Evolutionary conservation across 805 yeast genomes (phyloP), one percentile per base, ranked within the genome.

Genomic region (Starmerella geochares): DNA sequence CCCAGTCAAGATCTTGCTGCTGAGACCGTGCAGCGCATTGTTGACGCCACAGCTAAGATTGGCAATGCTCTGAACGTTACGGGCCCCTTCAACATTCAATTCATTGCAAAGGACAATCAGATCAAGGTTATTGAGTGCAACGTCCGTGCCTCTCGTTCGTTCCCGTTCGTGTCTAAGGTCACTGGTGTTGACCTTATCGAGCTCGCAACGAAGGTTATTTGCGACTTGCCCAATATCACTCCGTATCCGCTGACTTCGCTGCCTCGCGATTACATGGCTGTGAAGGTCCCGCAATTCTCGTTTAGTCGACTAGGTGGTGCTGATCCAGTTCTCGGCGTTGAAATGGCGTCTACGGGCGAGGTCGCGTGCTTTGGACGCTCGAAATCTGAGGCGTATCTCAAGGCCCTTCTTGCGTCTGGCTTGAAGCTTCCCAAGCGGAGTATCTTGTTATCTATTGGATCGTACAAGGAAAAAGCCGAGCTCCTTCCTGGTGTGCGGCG

Each of bases 311-410:
- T 90, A 59, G 85, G 96, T 43, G 97, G 97, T 60, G 97, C 97
- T 49, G 97, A 90, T 67, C 97, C 97, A 48, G 87, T 90, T 54
- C 74, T 90, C 58, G 97, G 97, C 72, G 97, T 90, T 57, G 97
- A 90, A 71, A 90, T 90, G 97, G 96, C 97, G 17, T 90, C 96
- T 27, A 90, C 97, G 54, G 97, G 97, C 76, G 97, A 87, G 69
- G 96, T 88, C 64, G 99, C 99, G 45, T 79, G 94, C 56, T 90
- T 92, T 65, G 99, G 98, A 63, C 86, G 77, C 64, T 82, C 88
- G 74, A 90, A 90, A 70, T 88, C 87, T 65, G 98, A 94, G 72
- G 98, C 98, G 20, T 92, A 92, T 72, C 70, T 92, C 71, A 94
- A 92, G 72, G 83, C 96, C 27, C 75, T 92, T 68, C 75, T 92